These are phyloP conservation scores for Neltuma alba DNA, from an alignment of 306 rosid genomes.

Conservation along the genomic window DNA sequence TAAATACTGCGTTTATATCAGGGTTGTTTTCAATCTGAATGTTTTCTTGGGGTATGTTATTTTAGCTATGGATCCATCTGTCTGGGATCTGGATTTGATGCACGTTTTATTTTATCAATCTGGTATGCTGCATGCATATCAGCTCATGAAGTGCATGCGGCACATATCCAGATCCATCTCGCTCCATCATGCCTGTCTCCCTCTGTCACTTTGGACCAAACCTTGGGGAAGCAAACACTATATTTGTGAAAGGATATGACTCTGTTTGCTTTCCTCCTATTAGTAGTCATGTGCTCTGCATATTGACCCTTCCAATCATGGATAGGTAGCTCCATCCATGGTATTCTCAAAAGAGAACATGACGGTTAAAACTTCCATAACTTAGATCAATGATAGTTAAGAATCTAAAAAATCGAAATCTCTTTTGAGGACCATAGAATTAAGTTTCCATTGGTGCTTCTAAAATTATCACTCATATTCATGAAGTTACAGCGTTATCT, in stretches of 20 bases:
- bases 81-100: background rate
- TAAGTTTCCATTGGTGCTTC: background rate
- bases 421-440: background rate
- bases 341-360: background rate
- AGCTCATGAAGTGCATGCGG: too few species aligned
- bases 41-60: background rate
- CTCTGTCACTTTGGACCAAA: background rate
- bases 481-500: background rate
- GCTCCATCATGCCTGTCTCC: too few species aligned
- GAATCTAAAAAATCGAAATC: background rate
- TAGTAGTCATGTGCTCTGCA: background rate
- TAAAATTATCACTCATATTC: background rate
- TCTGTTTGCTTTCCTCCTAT: too few species aligned
- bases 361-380: background rate
- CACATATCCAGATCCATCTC: too few species aligned
- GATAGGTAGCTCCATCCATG: background rate
- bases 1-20: background rate
- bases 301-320: background rate
- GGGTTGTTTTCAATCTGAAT: background rate
- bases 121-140: background rate
- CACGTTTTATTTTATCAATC: background rate
- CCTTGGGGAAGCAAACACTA: background rate
- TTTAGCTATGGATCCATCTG: background rate
- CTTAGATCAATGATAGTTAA: background rate
- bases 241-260: too few species aligned